Evolutionary conservation across 148 eudicot genomes (phyloP).

Genomic region (Camellia japonica): DNA sequence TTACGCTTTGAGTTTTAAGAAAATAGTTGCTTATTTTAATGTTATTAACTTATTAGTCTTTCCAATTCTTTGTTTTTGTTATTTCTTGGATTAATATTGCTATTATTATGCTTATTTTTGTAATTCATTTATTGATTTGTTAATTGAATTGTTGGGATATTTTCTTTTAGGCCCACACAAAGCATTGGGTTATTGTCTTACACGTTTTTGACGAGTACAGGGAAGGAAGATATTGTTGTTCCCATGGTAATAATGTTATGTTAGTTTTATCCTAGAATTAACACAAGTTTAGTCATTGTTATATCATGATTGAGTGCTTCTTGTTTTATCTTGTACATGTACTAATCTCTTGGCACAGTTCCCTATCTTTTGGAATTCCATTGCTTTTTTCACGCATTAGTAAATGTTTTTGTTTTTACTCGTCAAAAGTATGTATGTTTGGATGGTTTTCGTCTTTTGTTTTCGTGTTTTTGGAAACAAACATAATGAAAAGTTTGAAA

Average conservation of each 20-base stretch:
- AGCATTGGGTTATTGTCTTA: slow-evolving; percentile 91
- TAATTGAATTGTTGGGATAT: not conserved
- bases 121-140: not conserved
- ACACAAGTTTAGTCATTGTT: not conserved
- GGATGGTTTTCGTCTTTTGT: too few species aligned
- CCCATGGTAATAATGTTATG: slow-evolving; percentile 69
- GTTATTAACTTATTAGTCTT: not conserved
- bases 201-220: slow-evolving; percentile 82
- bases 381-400: not conserved
- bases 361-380: not conserved
- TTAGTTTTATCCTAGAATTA: not conserved
- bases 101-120: not conserved
- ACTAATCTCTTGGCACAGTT: not conserved
- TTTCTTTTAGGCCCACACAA: slow-evolving; percentile 46
- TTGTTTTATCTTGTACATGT: not conserved
- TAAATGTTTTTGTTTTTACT: not conserved
- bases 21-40: not conserved
- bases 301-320: not conserved
- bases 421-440: not conserved
- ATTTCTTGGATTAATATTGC: slow-evolving; percentile 9
- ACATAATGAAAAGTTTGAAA: too few species aligned
- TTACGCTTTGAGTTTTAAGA: not conserved
- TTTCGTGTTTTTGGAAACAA: too few species aligned
- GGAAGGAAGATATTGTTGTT: slow-evolving; percentile 95
- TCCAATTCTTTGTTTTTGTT: slow-evolving; percentile 1